Percentiles rank a stretch among this genome's conserved stretches.
Evolutionary conservation across 2,329 filamentous ascomycete genomes (phyloP).

Genomic region (Alternaria brassicae): DNA sequence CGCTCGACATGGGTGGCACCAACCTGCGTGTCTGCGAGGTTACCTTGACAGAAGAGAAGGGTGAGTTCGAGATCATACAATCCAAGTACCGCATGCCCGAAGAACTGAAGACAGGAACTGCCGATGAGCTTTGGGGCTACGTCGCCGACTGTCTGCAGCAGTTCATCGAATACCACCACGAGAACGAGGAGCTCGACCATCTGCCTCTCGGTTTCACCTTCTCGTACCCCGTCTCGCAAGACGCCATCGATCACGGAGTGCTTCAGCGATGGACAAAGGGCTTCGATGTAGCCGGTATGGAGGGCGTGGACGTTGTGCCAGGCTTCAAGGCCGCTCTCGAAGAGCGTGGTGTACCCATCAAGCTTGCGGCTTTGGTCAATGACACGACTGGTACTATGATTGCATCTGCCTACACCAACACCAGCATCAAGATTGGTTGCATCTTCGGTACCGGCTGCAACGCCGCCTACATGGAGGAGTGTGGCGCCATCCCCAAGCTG

Average conservation of each 20-base stretch:
- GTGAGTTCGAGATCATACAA: conserved; percentile 94
- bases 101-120: conserved; percentile 84
- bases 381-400: conserved; percentile 97
- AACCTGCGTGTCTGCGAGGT: conserved; percentile 96
- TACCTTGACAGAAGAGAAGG: conserved; percentile 83
- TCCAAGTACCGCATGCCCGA: conserved; percentile 96
- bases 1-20: conserved; percentile 95
- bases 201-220: conserved; percentile 93
- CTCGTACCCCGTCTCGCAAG: conserved; percentile 91
- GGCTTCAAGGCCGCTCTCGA: conserved; percentile 82
- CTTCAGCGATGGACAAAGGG: conserved; percentile 98
- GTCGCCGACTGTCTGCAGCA: conserved; percentile 92
- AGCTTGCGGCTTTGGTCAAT: conserved; percentile 91
- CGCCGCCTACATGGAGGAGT: conserved; percentile 96
- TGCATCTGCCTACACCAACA: conserved; percentile 95
- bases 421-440: conserved; percentile 90
- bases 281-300: conserved; percentile 90
- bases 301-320: conserved; percentile 88
- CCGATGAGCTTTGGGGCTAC: conserved; percentile 93
- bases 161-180: conserved; percentile 88
- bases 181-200: conserved; percentile 66
- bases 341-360: conserved; percentile 84
- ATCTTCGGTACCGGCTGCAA: conserved; percentile 99
- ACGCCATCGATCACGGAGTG: conserved; percentile 91
- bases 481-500: conserved; percentile 90